These are phyloP conservation scores for Tardiomyces depauwii DNA, from an alignment of 1,139 yeast species.

Conservation along the genomic window DNA sequence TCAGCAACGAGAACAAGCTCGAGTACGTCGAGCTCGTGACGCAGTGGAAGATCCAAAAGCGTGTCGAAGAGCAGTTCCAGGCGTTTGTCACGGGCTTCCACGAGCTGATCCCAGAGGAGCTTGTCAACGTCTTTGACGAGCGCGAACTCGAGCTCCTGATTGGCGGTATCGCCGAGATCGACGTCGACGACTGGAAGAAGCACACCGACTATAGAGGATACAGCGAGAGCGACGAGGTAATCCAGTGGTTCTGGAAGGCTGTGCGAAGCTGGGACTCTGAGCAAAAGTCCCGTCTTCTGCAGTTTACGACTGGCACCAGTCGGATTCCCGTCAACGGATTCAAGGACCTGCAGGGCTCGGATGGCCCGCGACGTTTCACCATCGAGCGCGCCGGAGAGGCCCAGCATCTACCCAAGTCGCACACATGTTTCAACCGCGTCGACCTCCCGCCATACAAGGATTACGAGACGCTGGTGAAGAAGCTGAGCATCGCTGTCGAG, in stretches of 20 bases:
- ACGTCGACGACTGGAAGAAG: conserved; percentile 97
- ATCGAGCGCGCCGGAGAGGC: conserved; percentile 96
- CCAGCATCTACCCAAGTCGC: conserved; percentile 90
- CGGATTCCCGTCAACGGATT: conserved; percentile 98
- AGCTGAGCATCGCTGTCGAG: conserved; percentile 78
- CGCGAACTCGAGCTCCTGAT: conserved; percentile 91
- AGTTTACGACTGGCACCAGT: conserved; percentile 97
- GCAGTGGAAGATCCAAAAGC: conserved; percentile 89
- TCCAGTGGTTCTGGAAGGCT: conserved; percentile 98
- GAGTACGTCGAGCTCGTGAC: conserved; percentile 93
- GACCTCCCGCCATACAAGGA: conserved; percentile 78
- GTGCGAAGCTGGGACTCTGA: conserved; percentile 92
- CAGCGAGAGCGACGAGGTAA: conserved; percentile 90
- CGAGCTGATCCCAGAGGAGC: conserved; percentile 92
- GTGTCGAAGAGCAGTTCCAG: conserved; percentile 92
- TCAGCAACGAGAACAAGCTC: conserved; percentile 85
- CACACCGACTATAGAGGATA: conserved; percentile 98
- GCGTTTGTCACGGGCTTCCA: conserved; percentile 96
- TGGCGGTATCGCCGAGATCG: conserved; percentile 97
- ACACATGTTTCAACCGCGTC: conserved; percentile 89
- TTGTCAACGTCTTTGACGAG: conserved; percentile 93
- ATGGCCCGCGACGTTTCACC: conserved; percentile 97
- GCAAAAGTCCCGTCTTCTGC: conserved; percentile 88
- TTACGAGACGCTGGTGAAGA: conserved; percentile 65
- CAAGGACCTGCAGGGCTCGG: conserved; percentile 96